Conservation (phyloP, 345 rosid genomes). For the Abelmoschus esculentus region DNA sequence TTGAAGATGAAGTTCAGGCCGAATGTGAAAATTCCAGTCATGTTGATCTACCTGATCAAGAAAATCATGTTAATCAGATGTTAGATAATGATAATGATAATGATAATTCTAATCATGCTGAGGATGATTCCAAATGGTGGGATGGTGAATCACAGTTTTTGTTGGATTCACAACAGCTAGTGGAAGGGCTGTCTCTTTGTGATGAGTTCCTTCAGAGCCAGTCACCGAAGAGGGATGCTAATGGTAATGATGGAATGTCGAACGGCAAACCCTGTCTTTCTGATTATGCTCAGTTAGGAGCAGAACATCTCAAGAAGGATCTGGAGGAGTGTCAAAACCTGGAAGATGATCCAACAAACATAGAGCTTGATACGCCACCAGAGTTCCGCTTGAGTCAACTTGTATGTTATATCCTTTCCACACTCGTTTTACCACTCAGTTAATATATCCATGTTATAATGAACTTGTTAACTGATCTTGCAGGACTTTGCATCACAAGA, state of each 20-base stretch:
- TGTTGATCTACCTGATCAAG: constrained; percentile 20
- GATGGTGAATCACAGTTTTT: constrained; percentile 67
- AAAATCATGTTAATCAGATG: constrained; percentile 22
- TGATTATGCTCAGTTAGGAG: constrained; percentile 67
- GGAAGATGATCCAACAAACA: constrained; percentile 61
- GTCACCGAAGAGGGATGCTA: constrained; percentile 54
- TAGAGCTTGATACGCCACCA: constrained; percentile 87
- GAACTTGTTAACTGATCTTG: background rate
- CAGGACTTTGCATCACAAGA: constrained; percentile 97
- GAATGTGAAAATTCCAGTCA: constrained; percentile 23
- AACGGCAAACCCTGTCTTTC: constrained; percentile 47
- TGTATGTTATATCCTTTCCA: constrained; percentile 30
- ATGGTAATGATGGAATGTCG: constrained; percentile 25
- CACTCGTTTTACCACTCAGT: background rate
- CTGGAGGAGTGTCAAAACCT: constrained; percentile 80
- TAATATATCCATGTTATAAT: background rate
- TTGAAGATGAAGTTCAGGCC: constrained; percentile 38
- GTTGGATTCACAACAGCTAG: constrained; percentile 84
- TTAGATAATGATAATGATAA: constrained; percentile 11
- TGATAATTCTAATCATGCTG: constrained; percentile 29
- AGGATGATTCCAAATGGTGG: constrained; percentile 69
- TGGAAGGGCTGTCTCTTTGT: constrained; percentile 78
- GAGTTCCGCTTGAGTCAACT: constrained; percentile 92
- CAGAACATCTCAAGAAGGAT: constrained; percentile 73
- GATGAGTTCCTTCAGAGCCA: constrained; percentile 74